Evolutionary conservation across 2,329 filamentous ascomycete genomes (phyloP), one percentile per base, ranked within the genome.

Genomic region (Alternaria sp.): DNA sequence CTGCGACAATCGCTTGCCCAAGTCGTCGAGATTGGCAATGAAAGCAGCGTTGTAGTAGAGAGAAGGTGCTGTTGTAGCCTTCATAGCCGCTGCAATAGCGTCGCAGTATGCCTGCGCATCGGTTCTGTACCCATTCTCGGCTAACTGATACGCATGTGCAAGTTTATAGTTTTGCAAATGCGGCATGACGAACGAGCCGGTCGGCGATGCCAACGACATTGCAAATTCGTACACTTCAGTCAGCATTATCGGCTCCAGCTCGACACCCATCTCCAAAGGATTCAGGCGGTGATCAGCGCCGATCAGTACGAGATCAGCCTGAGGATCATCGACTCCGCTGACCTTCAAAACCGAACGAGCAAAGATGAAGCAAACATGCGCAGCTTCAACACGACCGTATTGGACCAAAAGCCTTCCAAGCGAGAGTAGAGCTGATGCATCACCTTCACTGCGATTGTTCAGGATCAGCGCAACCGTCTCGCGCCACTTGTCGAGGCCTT

Each of bases 201-300:
- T 60, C 28, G 67, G 83, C 22, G 85, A 86, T 3, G 90, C 84
- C 14, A 98, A 85, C 10, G 92, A 92, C 11, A 92, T 83, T 0
- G 92, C 93, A 76, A 93, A 98, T 76, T 99, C 95, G 72, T 96
- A 98, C 0, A 97, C 89, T 78, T 99, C 95, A 43, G 93, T 98
- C n/a, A 99, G 86, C 52, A 97, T 84, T n/a, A 97, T 87, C 4
- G 93, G 87, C 74, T 98, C 93, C 7, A 92, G 85, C 70, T 98
- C 93, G 65, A 90, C 88, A 54, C 89, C 89, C 64, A 94, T 90
- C 52, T 92, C 89, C 53, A 90, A 86, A 7, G 88, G 86, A 61
- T 90, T 86, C 49, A 86, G 87, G 60, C 87, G 85, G 78, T 97
- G 93, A 75, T 98, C 92, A 14, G 90, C 90, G 16, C 95, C 94